Evolutionary conservation across 2,329 filamentous ascomycete species (phyloP).

Genomic region (Blumeria graminis): DNA sequence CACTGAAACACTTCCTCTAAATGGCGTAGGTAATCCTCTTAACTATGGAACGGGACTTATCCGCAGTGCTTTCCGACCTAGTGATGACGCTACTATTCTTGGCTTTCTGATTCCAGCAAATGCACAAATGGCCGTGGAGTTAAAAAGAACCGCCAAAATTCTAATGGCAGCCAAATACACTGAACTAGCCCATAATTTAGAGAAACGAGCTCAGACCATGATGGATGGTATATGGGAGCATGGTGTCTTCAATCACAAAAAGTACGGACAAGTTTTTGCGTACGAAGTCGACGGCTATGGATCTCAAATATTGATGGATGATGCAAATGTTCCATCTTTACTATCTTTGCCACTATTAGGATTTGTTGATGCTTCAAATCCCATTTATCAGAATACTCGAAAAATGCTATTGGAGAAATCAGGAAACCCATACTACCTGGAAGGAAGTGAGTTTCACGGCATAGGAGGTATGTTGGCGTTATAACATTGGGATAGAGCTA

Average conservation of each 20-base stretch:
- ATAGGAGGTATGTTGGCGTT: conserved; percentile 47
- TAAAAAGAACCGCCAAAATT: conserved; percentile 47
- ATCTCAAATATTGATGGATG: conserved; percentile 64
- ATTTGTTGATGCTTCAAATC: conserved; percentile 39
- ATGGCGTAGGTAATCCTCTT: conserved; percentile 74
- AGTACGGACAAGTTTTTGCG: conserved; percentile 58
- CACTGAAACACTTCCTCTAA: conserved; percentile 71
- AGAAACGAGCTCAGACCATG: conserved; percentile 36
- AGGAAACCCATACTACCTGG: conserved; percentile 67
- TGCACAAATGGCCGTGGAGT: conserved; percentile 82
- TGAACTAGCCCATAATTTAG: conserved; percentile 28
- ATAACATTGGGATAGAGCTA: background rate
- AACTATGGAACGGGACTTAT: conserved; percentile 65
- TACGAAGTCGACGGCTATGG: conserved; percentile 79
- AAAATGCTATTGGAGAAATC: conserved; percentile 27
- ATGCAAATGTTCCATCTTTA: conserved; percentile 66
- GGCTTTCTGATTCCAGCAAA: conserved; percentile 92
- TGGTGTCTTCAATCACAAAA: conserved; percentile 52
- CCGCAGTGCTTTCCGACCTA: conserved; percentile 79
- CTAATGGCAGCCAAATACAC: conserved; percentile 28
- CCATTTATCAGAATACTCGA: conserved; percentile 69
- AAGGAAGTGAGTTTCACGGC: conserved; percentile 53
- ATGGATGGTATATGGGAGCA: conserved; percentile 62
- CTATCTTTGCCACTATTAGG: conserved; percentile 58
- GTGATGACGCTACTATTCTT: conserved; percentile 82